Base-by-base conservation (phyloP, 371 early-diverging fungal species). In the Apophysomyces ossiformis region DNA sequence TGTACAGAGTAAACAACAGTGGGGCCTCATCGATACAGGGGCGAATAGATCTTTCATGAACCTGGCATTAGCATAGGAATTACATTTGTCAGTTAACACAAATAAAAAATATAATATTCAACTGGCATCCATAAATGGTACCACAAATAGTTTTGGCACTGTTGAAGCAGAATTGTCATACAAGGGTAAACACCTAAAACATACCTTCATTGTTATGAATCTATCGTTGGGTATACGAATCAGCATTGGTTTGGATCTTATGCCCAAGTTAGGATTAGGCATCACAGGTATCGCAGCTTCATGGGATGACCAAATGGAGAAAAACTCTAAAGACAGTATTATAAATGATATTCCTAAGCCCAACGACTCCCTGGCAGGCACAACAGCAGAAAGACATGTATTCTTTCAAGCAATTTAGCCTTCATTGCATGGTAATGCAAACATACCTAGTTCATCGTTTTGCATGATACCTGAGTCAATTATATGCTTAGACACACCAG, bases 401-500 rank as follows among this genome's bases (percentile, higher is more conserved):
- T 71, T 67, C 39, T 5, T 67, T 13, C 0, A 41, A n/a, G 43
- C 56, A 5, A 41, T 67, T 4, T 58, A 65, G 39, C 65, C 65
- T n/a, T 26, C 15, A 18, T 50, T 72, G 1, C 7, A 63, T 13
- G 38, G 37, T n/a, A 72, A 72, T 58, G 37, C 35, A 43, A 15
- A 41, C 1, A 62, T 70, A 26, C 57, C 66, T 9, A 50, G 60
- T 26, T 58, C 18, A 6, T 67, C 67, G 0, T 67, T 67, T 8
- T 71, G 71, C 43, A 67, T 64, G 8, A 54, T 71, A 9, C 58
- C 64, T 7, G 62, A 66, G 61, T 60, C 71, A 0, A 21, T 71
- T 12, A 36, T 71, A n/a, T 1, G 18, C 38, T 36, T 71, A 13
- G 15, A 46, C 5, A 67, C 66, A 21, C 26, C 26, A 21, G 1